Conservation (phyloP, 768 basidiomycete genomes). For the Termitomyces sp. region DNA sequence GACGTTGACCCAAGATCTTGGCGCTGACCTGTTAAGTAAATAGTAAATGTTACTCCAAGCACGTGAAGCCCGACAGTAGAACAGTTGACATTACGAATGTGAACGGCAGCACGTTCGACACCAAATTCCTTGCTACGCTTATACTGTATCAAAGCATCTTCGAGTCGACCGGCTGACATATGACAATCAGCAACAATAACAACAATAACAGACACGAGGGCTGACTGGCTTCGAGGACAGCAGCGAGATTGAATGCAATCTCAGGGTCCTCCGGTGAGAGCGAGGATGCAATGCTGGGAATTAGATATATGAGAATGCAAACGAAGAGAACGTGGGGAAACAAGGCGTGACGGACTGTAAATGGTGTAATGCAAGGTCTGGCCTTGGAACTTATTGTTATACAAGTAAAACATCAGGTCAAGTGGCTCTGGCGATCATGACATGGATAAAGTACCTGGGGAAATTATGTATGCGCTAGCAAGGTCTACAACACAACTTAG, state of each 20-base stretch:
- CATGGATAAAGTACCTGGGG: constrained; percentile 31
- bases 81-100: constrained; percentile 71
- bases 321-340: constrained; percentile 20
- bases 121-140: constrained; percentile 73
- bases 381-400: constrained; percentile 51
- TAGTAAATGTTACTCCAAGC: constrained; percentile 10
- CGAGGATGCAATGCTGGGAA: constrained; percentile 68
- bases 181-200: constrained; percentile 18
- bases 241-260: constrained; percentile 88
- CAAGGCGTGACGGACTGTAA: constrained; percentile 49
- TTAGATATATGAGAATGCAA: constrained; percentile 25
- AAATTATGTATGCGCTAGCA: constrained; percentile 86
- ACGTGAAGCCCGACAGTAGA: constrained; percentile 2
- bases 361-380: constrained; percentile 85
- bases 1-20: constrained; percentile 64
- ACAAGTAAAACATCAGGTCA: constrained; percentile 2
- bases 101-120: constrained; percentile 76
- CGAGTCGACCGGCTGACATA: constrained; percentile 64
- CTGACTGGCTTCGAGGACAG: constrained; percentile 85
- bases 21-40: constrained; percentile 61
- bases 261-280: constrained; percentile 87
- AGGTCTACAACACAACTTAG: constrained; percentile 48
- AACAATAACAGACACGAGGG: constrained; percentile 17
- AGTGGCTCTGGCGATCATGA: background rate
- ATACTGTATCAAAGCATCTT: constrained; percentile 79